Evolutionary conservation across 169 alveolate genomes (phyloP), one percentile per base, ranked within the genome.

Genomic region (Plasmodium gallinaceum): DNA sequence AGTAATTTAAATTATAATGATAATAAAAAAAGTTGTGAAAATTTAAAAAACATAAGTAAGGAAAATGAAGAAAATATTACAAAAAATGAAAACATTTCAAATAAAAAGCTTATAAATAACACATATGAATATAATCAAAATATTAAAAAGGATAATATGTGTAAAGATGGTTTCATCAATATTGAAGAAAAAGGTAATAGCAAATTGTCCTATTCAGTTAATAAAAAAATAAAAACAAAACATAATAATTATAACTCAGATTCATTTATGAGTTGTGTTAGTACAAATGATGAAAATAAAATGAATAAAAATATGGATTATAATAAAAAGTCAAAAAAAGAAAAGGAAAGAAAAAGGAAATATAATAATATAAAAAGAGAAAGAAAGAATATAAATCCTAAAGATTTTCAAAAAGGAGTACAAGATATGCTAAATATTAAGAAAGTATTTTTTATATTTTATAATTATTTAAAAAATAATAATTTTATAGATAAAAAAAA

Each of bases 401-500:
- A 76, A 26, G 46, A 46, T 20, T 26, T 39, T 20, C 10, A 64
- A 20, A 14, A 18, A 42, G 26, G 64, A 7, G 43, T 52, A 20
- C 18, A 76, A 39, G 45, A 78, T 2, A 18, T 37, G 14, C 42
- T 78, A 20, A 66, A 69, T 42, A 57, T 78, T 22, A 78, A 78
- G 64, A 78, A 78, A 20, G 5, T 78, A 32, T 78, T 78, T 57
- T 20, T 65, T 6, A 62, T 78, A 48, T 78, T 78, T 37, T 78
- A 78, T 69, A 68, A 62, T 14, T 78, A 39, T 69, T 57, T 78
- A 32, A 78, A 66, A 46, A 78, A 43, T 0, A 64, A 52, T 58
- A 16, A 58, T 26, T 78, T 51, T 58, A 43, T 78, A 0, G 89
- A 78, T 69, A 58, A 37, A 18, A 65, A 66, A 26, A 78, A 65